These are phyloP conservation scores for Zanthoxylum bungeanum DNA, from an alignment of 345 rosid genomes.

Conservation along the genomic window DNA sequence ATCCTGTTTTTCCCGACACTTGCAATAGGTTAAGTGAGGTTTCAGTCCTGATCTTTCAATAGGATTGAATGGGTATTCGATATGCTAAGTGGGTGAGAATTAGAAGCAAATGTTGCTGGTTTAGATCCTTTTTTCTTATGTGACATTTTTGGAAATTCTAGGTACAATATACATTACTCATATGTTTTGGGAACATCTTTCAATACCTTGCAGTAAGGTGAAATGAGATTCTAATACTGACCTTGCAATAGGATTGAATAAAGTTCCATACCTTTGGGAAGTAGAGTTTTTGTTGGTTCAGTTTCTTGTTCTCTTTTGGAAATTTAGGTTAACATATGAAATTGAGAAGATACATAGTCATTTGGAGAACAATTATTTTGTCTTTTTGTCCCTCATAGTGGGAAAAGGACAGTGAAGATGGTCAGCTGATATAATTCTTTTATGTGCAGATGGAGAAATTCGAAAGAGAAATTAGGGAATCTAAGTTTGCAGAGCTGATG, in stretches of 20 bases:
- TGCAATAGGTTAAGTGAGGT: neutral
- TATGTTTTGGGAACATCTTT: too few species aligned
- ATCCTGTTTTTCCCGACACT: too few species aligned
- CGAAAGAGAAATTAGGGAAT: constrained; percentile 85
- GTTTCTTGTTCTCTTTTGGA: neutral
- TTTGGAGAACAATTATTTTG: neutral
- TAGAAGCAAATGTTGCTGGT: neutral
- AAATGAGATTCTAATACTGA: too few species aligned
- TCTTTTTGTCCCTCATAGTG: neutral
- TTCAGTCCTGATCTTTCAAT: neutral
- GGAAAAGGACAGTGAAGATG: neutral
- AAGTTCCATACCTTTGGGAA: neutral
- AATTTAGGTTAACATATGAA: neutral
- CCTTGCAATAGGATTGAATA: neutral
- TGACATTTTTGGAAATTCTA: neutral
- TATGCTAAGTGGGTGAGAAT: neutral
- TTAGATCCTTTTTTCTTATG: neutral
- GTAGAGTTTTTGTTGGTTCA: neutral
- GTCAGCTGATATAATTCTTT: constrained; percentile 11
- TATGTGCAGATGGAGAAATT: constrained; percentile 80
- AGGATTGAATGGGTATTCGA: neutral
- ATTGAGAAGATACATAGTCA: neutral
- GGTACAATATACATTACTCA: neutral
- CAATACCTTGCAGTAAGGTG: neutral
- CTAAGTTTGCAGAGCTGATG: constrained; percentile 91